Evolutionary conservation across 352 stramenopile species (phyloP).

Genomic region (Phytophthora multivora): DNA sequence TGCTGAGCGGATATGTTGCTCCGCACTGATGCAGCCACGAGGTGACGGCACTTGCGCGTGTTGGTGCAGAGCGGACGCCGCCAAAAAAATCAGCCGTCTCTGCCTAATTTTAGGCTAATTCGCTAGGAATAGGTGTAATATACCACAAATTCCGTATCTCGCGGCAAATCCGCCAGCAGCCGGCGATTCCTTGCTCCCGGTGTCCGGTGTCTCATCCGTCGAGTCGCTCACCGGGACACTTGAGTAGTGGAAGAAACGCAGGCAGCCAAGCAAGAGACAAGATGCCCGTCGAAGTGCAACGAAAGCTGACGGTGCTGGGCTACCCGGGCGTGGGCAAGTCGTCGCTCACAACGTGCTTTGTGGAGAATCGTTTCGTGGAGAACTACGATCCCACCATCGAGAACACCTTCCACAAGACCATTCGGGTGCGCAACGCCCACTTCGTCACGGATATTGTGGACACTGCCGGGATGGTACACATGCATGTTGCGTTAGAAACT

Average conservation of each 20-base stretch:
- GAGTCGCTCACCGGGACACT: slow-evolving; percentile 8
- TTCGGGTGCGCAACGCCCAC: slow-evolving; percentile 95
- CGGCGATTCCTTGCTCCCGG: background rate
- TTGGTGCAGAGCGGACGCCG: background rate
- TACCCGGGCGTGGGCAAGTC: slow-evolving; percentile 96
- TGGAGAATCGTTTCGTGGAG: slow-evolving; percentile 91
- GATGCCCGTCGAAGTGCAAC: slow-evolving; percentile 93
- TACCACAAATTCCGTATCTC: slow-evolving; percentile 4
- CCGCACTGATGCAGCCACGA: background rate
- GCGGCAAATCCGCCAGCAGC: slow-evolving; percentile 5
- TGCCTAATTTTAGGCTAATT: background rate
- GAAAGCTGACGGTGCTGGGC: slow-evolving; percentile 95
- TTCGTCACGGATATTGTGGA: slow-evolving; percentile 98
- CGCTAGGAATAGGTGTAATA: background rate
- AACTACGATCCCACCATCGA: slow-evolving; percentile 97
- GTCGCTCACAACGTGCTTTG: slow-evolving; percentile 94
- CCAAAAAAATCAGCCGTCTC: slow-evolving; percentile 1
- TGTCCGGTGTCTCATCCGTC: slow-evolving; percentile 23
- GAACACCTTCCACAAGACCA: slow-evolving; percentile 96
- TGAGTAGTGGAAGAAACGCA: slow-evolving; percentile 21
- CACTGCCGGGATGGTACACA: slow-evolving; percentile 93
- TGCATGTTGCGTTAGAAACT: background rate
- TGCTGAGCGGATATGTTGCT: background rate
- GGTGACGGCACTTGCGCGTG: background rate
- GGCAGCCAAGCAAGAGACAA: slow-evolving; percentile 7